Evolutionary conservation across 2,329 filamentous ascomycete species (phyloP), one percentile per base, ranked within the genome.

Genomic region (Epichloe festucae): DNA sequence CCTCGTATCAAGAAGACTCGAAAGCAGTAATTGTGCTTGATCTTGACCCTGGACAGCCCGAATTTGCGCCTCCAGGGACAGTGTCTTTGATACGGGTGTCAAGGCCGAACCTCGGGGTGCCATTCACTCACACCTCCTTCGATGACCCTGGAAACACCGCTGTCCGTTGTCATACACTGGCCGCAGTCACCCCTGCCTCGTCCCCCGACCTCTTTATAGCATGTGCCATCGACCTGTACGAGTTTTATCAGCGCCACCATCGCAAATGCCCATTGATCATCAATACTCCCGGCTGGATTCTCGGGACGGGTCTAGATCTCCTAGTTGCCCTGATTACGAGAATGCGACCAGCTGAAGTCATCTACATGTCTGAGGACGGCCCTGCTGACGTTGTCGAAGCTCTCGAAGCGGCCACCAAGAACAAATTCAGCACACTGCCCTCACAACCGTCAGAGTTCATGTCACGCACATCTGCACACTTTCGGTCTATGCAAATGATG

Each of bases 41-140:
- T 58, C 72, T 91, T 10, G 87, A 93, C 61, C 84, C 85, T 1
- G 84, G 82, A 0, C 86, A 89, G 59, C 85, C 87, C 3, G 87
- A 90, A 61, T 89, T 85, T 62, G 78, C 78, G 0, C 75, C 82
- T 1, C 78, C 82, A 0, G 86, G 87, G 0, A 81, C 84, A 14
- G 61, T 91, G 19, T 86, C 85, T 1, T 76, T 91, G 4, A 70
- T 83, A 14, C 72, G 78, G 31, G 66, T 89, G 11, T 71, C 69
- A 1, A 66, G 73, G 34, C 78, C 82, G 0, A 81, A 87, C 48
- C 68, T 90, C 5, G 76, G 80, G 0, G 78, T 84, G 1, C 73
- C 84, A 0, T 90, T 87, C 59, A 80, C 80, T 7, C 84, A 87
- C 56, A 75, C 68, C 3, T 59, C 65, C 6, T 55, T 66, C 38